Conservation (phyloP, 768 basidiomycete species). For the Rhodotorula diobovata region DNA sequence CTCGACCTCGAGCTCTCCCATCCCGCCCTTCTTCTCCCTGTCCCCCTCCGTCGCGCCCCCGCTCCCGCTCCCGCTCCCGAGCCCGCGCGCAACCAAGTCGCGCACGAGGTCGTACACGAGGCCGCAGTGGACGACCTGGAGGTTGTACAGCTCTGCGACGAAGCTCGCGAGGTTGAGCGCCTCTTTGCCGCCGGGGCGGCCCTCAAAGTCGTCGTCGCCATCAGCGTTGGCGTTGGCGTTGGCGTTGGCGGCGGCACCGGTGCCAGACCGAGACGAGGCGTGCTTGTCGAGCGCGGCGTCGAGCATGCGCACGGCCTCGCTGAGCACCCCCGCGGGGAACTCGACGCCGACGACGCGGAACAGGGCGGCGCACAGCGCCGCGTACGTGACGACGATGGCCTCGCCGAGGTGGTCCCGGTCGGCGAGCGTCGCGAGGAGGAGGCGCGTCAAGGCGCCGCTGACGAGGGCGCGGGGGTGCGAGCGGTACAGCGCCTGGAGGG, state of each 20-base stretch:
- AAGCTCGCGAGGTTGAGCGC: conserved; percentile 81
- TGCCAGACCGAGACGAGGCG: neutral
- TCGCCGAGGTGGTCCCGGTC: conserved; percentile 41
- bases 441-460: conserved; percentile 17
- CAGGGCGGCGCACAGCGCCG: conserved; percentile 35
- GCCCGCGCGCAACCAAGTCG: conserved; percentile 53
- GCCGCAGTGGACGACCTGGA: conserved; percentile 81
- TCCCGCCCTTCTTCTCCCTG: conserved; percentile 51
- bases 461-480: conserved; percentile 38
- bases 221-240: neutral
- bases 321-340: conserved; percentile 32
- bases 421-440: conserved; percentile 38
- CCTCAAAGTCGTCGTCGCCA: conserved; percentile 26
- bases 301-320: conserved; percentile 13
- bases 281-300: conserved; percentile 27
- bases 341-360: conserved; percentile 33
- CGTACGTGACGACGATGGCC: conserved; percentile 36
- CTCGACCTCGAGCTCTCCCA: conserved; percentile 79
- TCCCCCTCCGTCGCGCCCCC: too few species aligned
- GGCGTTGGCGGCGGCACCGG: neutral
- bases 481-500: conserved; percentile 28
- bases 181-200: conserved; percentile 64
- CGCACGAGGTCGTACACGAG: conserved; percentile 89
- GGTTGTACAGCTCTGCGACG: conserved; percentile 89
- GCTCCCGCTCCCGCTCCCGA: too few species aligned